A percentile compares a stretch with the other conserved stretches of the same genome.
Evolutionary conservation across 2,329 filamentous ascomycete species (phyloP).

Genomic region (Alternaria gansuensis): DNA sequence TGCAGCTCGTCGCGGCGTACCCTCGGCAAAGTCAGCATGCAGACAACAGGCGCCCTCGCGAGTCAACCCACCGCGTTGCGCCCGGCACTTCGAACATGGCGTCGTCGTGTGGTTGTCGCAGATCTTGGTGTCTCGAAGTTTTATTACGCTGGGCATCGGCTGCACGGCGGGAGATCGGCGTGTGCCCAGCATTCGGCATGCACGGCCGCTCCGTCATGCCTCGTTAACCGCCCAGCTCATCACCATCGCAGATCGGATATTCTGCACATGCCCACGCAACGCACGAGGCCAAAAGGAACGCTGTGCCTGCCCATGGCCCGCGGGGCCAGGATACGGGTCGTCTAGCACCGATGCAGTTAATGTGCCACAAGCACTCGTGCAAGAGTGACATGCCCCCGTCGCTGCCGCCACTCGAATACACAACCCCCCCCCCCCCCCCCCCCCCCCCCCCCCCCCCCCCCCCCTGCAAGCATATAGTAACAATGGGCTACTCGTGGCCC

Average conservation of each 20-base stretch:
- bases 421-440: no score
- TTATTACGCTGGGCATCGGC: constrained; percentile 14
- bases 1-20: constrained; percentile 49
- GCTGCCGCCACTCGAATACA: constrained; percentile 3
- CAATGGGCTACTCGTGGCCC: constrained; percentile 31
- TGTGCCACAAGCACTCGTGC: constrained; percentile 3
- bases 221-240: constrained; percentile 4
- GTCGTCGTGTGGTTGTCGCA: constrained; percentile 1
- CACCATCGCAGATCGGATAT: constrained; percentile 11
- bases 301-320: constrained; percentile 4
- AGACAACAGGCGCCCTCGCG: background rate
- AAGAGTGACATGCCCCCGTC: background rate
- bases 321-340: constrained; percentile 12
- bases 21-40: constrained; percentile 31
- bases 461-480: constrained; percentile 13
- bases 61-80: constrained; percentile 37
- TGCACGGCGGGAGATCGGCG: constrained; percentile 21
- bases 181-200: background rate
- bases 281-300: constrained; percentile 5
- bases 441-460: no score
- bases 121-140: constrained; percentile 7
- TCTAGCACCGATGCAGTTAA: constrained; percentile 21
- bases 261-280: background rate
- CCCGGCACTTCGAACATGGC: constrained; percentile 38
- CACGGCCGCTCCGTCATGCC: constrained; percentile 8